Percentiles rank a stretch among this genome's conserved stretches.
Conservation (phyloP, 176 grass and related monocot genomes). For the Triticum dicoccoides region DNA sequence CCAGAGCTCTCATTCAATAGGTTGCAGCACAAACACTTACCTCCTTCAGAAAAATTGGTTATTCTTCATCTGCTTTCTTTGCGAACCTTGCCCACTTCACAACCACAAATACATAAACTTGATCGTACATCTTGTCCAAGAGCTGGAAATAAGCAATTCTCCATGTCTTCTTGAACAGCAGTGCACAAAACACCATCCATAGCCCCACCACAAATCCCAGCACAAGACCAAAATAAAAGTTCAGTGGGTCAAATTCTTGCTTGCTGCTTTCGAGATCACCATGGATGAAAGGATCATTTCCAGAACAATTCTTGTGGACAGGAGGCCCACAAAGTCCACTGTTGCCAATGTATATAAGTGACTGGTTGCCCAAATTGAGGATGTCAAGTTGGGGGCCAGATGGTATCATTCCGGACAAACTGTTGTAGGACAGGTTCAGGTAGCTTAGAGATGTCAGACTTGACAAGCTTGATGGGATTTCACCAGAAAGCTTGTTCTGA, state of each 20-base stretch:
- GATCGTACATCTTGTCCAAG: neutral
- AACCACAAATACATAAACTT: neutral
- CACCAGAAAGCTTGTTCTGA: too few species aligned
- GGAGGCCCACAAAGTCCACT: conserved; percentile 17
- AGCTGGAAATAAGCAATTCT: conserved; percentile 23
- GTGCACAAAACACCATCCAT: conserved; percentile 15
- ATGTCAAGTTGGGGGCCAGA: conserved; percentile 21
- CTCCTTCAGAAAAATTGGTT: neutral
- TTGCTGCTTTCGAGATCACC: neutral
- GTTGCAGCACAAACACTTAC: too few species aligned
- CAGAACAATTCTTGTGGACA: conserved; percentile 8
- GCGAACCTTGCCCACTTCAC: neutral
- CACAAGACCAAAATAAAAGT: neutral
- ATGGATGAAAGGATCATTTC: neutral
- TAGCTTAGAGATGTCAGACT: too few species aligned
- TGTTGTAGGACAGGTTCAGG: too few species aligned
- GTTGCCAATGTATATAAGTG: conserved; percentile 30
- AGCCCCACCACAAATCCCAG: conserved; percentile 24
- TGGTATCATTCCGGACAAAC: too few species aligned
- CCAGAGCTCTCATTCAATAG: too few species aligned
- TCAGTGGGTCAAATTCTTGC: neutral
- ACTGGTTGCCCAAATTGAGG: neutral
- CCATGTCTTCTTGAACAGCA: conserved; percentile 30
- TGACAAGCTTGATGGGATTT: too few species aligned
- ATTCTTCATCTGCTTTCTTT: neutral